Evolutionary conservation across 345 rosid genomes (phyloP).

Genomic region (Chamaenerion angustifolium): DNA sequence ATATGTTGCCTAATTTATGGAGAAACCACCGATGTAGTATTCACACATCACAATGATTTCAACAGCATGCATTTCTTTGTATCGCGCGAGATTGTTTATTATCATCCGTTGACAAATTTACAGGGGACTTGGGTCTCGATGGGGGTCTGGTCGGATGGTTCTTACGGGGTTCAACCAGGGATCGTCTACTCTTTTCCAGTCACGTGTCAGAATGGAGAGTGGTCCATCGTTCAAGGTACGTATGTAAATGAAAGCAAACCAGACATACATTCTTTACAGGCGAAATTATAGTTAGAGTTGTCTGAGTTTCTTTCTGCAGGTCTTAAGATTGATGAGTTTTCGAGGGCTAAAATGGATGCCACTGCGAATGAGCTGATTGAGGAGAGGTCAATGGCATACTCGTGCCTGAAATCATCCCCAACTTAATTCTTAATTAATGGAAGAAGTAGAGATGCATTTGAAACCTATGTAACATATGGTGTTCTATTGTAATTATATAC

Average conservation of each 20-base stretch:
- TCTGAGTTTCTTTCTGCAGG: slow-evolving; percentile 22
- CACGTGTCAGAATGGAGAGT: slow-evolving; percentile 54
- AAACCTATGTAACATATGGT: no score
- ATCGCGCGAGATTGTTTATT: no score
- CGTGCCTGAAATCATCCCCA: slow-evolving; percentile 21
- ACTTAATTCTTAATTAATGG: no score
- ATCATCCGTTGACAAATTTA: no score
- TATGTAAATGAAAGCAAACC: no score
- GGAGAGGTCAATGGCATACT: slow-evolving; percentile 57
- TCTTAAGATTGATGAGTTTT: slow-evolving; percentile 48
- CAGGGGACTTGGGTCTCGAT: slow-evolving; percentile 81
- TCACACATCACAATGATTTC: no score
- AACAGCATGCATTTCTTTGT: not conserved
- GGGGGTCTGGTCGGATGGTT: slow-evolving; percentile 93
- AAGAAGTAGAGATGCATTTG: no score
- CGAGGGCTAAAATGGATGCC: slow-evolving; percentile 65
- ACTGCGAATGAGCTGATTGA: slow-evolving; percentile 61
- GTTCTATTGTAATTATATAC: no score
- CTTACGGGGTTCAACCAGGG: slow-evolving; percentile 59
- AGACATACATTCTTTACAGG: no score
- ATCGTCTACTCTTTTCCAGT: slow-evolving; percentile 76
- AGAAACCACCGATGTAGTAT: no score
- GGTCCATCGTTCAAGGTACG: slow-evolving; percentile 61
- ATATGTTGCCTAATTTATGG: no score
- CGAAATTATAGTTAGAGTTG: no score